Percentiles rank a stretch among this genome's conserved stretches.
These are phyloP conservation scores for Coemansia sp. DNA, from an alignment of 192 early-diverging fungal species.

Conservation along the genomic window DNA sequence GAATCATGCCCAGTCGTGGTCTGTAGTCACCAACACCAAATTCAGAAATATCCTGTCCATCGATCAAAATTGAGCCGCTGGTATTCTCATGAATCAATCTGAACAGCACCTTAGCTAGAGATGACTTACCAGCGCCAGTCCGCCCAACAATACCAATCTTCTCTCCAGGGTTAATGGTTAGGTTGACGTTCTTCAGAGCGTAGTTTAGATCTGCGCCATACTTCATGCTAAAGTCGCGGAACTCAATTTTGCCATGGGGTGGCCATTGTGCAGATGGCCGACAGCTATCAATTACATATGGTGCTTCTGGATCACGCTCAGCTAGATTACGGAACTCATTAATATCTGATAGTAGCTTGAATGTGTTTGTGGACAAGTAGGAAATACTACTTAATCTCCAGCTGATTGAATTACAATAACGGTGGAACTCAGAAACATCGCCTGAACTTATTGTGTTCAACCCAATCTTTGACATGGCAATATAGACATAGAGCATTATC, in stretches of 20 bases:
- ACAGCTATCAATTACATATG: constrained; percentile 2
- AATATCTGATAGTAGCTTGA: neutral
- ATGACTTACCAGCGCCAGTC: constrained; percentile 68
- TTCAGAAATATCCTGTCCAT: constrained; percentile 72
- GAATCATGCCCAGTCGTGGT: constrained; percentile 49
- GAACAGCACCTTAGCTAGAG: constrained; percentile 61
- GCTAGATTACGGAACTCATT: constrained; percentile 3
- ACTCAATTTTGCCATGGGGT: constrained; percentile 24
- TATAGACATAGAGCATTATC: neutral
- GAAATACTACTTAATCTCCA: neutral
- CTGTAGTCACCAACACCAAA: constrained; percentile 71
- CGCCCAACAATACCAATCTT: constrained; percentile 64
- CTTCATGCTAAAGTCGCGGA: constrained; percentile 28
- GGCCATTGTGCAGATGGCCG: constrained; percentile 31
- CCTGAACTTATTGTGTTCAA: neutral
- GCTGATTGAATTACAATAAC: too few relatives aligned
- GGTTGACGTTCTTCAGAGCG: constrained; percentile 46
- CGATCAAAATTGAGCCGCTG: constrained; percentile 66
- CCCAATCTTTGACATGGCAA: neutral
- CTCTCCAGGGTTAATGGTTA: constrained; percentile 61
- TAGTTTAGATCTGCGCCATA: constrained; percentile 18
- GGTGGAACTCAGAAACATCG: neutral
- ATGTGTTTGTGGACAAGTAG: neutral
- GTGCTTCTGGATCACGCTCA: constrained; percentile 14
- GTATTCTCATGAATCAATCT: constrained; percentile 63